phyloP scores from a whole-genome alignment of 805 yeast genomes.

The Candida piceae region DNA sequence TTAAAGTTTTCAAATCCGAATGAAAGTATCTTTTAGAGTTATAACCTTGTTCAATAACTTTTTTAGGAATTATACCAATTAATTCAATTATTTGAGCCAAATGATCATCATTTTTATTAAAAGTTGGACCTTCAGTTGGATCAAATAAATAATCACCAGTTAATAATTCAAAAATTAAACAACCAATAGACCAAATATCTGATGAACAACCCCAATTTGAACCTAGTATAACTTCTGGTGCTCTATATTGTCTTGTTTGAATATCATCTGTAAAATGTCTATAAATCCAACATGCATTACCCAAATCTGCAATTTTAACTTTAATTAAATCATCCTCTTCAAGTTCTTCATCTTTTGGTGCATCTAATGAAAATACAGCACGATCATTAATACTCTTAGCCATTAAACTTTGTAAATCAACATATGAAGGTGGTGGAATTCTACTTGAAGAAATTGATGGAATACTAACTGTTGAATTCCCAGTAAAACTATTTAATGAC shows the following conservation, averaged over 20 bases:
- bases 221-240: slow-evolving; percentile 83
- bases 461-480: slow-evolving; percentile 4
- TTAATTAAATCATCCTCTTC: slow-evolving; percentile 51
- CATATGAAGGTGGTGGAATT: slow-evolving; percentile 13
- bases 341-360: slow-evolving; percentile 34
- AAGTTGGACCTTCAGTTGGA: slow-evolving; percentile 73
- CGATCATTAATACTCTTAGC: slow-evolving; percentile 34
- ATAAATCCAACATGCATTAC: slow-evolving; percentile 82
- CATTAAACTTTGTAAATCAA: slow-evolving; percentile 34
- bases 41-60: slow-evolving; percentile 54
- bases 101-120: slow-evolving; percentile 91
- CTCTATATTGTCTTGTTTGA: slow-evolving; percentile 87
- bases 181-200: slow-evolving; percentile 95
- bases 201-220: slow-evolving; percentile 92
- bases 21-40: slow-evolving; percentile 41
- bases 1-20: slow-evolving; percentile 40
- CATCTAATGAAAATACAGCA: slow-evolving; percentile 24
- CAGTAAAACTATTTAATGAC: slow-evolving; percentile 11
- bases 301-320: slow-evolving; percentile 89
- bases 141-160: slow-evolving; percentile 95
- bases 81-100: slow-evolving; percentile 87
- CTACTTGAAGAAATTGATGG: slow-evolving; percentile 2
- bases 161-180: slow-evolving; percentile 81
- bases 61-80: slow-evolving; percentile 42
- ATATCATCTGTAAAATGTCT: slow-evolving; percentile 84